A percentile compares a stretch with the other conserved stretches of the same genome.
Conservation (phyloP, 2,329 filamentous ascomycete species). For the Phaeosphaeriaceae sp. region DNA sequence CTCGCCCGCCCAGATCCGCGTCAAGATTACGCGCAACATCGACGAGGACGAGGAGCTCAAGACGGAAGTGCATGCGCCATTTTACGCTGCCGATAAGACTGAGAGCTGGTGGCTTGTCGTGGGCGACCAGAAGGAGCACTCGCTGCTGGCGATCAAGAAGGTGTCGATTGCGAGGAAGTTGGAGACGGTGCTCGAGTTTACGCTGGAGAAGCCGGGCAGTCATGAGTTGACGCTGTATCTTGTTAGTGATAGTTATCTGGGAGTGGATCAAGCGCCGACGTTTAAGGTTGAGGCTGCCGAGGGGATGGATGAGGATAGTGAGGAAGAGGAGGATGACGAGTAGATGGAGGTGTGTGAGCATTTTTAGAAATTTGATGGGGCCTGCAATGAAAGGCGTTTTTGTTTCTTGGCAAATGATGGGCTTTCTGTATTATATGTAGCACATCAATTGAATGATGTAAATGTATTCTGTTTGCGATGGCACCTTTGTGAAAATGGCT, state of each 20-base stretch:
- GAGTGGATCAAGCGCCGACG: conserved; percentile 92
- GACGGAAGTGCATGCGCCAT: conserved; percentile 88
- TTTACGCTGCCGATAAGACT: conserved; percentile 89
- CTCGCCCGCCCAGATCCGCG: conserved; percentile 79
- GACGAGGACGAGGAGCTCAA: conserved; percentile 77
- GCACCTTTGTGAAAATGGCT: too few relatives aligned
- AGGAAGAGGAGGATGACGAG: conserved; percentile 74
- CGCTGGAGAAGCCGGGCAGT: conserved; percentile 81
- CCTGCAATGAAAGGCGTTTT: background rate
- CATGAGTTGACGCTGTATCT: conserved; percentile 90
- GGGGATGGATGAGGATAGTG: conserved; percentile 92
- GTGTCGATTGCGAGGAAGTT: conserved; percentile 83
- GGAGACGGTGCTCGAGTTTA: conserved; percentile 84
- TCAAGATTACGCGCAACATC: conserved; percentile 84
- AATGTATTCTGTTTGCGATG: background rate
- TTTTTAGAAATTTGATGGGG: too few relatives aligned
- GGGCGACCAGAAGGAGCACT: conserved; percentile 88
- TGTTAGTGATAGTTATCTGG: conserved; percentile 97
- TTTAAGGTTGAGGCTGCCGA: conserved; percentile 88
- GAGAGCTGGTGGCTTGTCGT: conserved; percentile 99
- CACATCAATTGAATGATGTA: too few relatives aligned
- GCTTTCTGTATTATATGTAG: background rate
- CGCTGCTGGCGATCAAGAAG: conserved; percentile 89
- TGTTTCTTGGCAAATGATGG: too few relatives aligned
- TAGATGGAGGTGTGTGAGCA: conserved; percentile 3